These are phyloP conservation scores for Phanerochaete carnosa DNA, from an alignment of 768 basidiomycete genomes.

Conservation along the genomic window DNA sequence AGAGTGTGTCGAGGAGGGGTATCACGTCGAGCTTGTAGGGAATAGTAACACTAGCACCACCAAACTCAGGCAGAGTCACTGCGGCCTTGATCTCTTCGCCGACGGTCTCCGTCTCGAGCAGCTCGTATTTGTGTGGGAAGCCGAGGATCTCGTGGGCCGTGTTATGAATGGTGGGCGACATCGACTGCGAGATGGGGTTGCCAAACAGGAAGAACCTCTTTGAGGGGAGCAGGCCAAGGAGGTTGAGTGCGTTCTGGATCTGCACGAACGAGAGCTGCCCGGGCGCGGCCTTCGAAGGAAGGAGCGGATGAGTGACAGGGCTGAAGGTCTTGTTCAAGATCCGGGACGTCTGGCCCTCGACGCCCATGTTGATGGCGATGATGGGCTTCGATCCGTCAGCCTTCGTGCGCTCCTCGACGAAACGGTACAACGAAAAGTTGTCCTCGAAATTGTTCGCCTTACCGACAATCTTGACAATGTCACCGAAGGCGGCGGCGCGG, in stretches of 20 bases:
- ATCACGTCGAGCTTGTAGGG: conserved; percentile 93
- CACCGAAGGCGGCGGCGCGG: conserved; percentile 64
- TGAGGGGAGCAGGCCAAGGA: conserved; percentile 75
- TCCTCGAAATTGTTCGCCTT: conserved; percentile 73
- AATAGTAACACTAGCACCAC: conserved; percentile 96
- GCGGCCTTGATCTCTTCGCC: conserved; percentile 62
- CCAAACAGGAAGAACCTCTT: conserved; percentile 86
- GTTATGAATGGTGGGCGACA: conserved; percentile 94
- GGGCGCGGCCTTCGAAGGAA: conserved; percentile 87
- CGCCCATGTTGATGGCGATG: conserved; percentile 93
- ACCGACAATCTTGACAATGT: conserved; percentile 91
- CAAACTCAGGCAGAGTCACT: conserved; percentile 70
- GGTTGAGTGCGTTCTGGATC: conserved; percentile 77
- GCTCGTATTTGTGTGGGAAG: conserved; percentile 76
- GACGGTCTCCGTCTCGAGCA: conserved; percentile 71
- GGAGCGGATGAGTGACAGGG: conserved; percentile 84
- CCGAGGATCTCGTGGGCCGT: conserved; percentile 79
- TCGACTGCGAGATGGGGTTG: conserved; percentile 81
- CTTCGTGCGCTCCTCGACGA: conserved; percentile 48
- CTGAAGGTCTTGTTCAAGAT: conserved; percentile 83
- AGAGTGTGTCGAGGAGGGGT: conserved; percentile 72
- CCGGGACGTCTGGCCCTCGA: conserved; percentile 85
- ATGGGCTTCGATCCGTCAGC: conserved; percentile 67
- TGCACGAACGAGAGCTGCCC: conserved; percentile 89
- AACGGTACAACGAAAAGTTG: conserved; percentile 76